Evolutionary conservation across 2,329 filamentous ascomycete species (phyloP).

Genomic region (Fusarium staphyleae): DNA sequence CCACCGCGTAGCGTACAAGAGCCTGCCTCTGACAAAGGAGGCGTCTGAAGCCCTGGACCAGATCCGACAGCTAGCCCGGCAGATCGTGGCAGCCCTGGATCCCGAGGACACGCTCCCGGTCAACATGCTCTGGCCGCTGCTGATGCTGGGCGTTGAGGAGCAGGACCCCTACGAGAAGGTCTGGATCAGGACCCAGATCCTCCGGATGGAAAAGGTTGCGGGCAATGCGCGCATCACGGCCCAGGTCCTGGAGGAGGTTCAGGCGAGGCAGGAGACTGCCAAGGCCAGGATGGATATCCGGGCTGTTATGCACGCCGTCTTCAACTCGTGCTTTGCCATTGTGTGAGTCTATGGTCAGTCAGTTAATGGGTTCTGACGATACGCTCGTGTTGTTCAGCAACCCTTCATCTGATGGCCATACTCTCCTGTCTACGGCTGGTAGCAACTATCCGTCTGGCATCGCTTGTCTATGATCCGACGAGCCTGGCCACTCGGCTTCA

Average conservation of each 20-base stretch:
- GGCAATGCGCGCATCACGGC: conserved; percentile 55
- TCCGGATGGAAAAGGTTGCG: conserved; percentile 55
- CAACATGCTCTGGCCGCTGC: conserved; percentile 63
- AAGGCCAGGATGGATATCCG: conserved; percentile 54
- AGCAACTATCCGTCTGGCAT: background rate
- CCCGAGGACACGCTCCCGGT: conserved; percentile 57
- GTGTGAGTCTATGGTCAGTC: conserved; percentile 42
- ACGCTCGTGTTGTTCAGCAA: background rate
- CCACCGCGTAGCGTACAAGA: conserved; percentile 63
- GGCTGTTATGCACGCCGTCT: conserved; percentile 56
- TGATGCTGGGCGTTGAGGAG: conserved; percentile 64
- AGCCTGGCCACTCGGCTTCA: conserved; percentile 9
- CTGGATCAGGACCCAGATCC: conserved; percentile 60
- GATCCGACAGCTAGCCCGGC: conserved; percentile 55
- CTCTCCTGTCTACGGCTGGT: too few species aligned
- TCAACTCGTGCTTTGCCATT: conserved; percentile 61
- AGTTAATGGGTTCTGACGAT: background rate
- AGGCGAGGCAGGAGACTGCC: conserved; percentile 51
- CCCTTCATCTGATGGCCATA: background rate
- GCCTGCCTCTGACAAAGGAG: conserved; percentile 59
- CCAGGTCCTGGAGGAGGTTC: conserved; percentile 55
- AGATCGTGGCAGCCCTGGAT: conserved; percentile 52
- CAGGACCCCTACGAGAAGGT: conserved; percentile 54
- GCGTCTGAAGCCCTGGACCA: conserved; percentile 56
- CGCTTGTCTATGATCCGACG: background rate